A percentile compares a stretch with the other conserved stretches of the same genome.
Conservation (phyloP, 176 grass and related monocot genomes). For the Microstegium vimineum region DNA sequence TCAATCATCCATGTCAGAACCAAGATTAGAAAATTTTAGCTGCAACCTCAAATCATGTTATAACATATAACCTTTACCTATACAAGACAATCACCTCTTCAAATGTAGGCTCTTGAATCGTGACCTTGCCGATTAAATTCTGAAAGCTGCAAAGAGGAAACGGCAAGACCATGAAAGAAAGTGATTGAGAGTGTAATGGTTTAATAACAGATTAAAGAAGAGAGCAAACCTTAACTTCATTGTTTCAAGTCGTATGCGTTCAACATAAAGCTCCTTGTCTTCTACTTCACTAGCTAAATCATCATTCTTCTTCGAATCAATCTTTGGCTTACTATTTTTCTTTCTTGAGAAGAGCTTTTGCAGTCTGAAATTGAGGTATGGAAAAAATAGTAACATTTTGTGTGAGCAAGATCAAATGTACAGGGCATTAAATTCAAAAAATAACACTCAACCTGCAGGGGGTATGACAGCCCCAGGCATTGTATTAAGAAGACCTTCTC, state of each 20-base stretch:
- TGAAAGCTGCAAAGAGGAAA: conserved; percentile 43
- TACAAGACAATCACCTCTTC: conserved; percentile 98
- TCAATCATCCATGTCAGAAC: conserved; percentile 5
- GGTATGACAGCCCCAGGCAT: no score
- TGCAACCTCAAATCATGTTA: conserved; percentile 21
- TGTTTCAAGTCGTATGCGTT: conserved; percentile 87
- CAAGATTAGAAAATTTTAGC: background rate
- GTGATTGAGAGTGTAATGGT: background rate
- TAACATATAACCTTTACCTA: conserved; percentile 66
- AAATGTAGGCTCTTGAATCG: conserved; percentile 98
- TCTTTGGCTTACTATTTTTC: conserved; percentile 38
- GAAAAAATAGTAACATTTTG: conserved; percentile 9
- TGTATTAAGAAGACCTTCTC: no score
- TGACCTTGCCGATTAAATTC: conserved; percentile 73
- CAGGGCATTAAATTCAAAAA: conserved; percentile 1
- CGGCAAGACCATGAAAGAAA: background rate
- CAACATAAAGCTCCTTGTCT: conserved; percentile 62
- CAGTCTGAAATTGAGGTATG: conserved; percentile 45
- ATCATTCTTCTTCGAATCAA: conserved; percentile 74
- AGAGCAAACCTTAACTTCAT: conserved; percentile 78
- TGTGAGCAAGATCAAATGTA: conserved; percentile 24
- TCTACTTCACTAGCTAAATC: conserved; percentile 56
- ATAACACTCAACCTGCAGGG: no score
- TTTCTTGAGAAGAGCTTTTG: conserved; percentile 75
- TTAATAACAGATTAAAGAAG: conserved; percentile 24